Conservation (phyloP, 1,284 basidiomycete genomes). For the Malassezia restricta region DNA sequence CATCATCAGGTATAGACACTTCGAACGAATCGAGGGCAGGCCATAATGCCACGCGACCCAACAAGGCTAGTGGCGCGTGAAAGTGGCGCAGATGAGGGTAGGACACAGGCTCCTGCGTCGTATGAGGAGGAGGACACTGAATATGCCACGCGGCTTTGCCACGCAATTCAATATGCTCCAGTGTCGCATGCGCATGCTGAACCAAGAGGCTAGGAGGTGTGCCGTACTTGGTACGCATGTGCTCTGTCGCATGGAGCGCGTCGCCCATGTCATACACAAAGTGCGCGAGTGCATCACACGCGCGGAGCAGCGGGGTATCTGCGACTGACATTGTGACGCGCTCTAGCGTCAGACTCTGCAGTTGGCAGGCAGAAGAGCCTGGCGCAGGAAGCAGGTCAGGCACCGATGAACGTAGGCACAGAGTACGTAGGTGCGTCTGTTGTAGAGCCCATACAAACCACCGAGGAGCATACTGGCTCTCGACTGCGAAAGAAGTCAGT, state of each 20-base stretch:
- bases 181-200: not conserved
- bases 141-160: not conserved
- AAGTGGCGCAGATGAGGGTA: not conserved
- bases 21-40: not conserved
- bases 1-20: not conserved
- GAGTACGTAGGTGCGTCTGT: not conserved
- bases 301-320: not conserved
- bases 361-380: too few species aligned
- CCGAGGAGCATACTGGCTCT: not conserved
- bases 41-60: not conserved
- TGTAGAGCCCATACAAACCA: not conserved
- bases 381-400: too few species aligned
- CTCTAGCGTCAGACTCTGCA: too few species aligned
- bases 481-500: not conserved
- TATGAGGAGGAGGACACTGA: not conserved
- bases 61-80: not conserved
- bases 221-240: not conserved
- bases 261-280: constrained; percentile 7
- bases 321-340: too few species aligned
- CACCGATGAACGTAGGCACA: not conserved
- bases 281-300: not conserved
- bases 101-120: not conserved
- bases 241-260: not conserved
- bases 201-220: not conserved
- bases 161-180: not conserved